Conservation (phyloP, 2,329 filamentous ascomycete genomes). For the Dendrostoma leiphaemia region DNA sequence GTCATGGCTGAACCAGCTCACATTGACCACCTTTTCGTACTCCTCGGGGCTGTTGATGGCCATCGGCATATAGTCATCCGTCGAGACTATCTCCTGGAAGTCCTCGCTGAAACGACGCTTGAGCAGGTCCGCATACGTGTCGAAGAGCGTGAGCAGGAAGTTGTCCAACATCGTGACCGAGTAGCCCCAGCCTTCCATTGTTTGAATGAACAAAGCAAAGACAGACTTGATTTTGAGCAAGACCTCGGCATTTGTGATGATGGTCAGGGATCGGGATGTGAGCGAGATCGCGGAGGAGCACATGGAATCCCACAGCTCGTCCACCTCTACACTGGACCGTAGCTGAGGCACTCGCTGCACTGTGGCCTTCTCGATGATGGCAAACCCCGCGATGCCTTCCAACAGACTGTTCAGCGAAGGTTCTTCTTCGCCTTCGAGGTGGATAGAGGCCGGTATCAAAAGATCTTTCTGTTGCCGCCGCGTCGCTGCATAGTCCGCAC, state of each 20-base stretch:
- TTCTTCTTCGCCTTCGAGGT: slow-evolving; percentile 78
- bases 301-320: slow-evolving; percentile 98
- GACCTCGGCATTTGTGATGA: slow-evolving; percentile 83
- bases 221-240: slow-evolving; percentile 94
- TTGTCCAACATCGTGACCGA: slow-evolving; percentile 77
- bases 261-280: slow-evolving; percentile 74
- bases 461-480: slow-evolving; percentile 89
- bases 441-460: slow-evolving; percentile 73
- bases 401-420: slow-evolving; percentile 84
- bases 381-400: slow-evolving; percentile 93
- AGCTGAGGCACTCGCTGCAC: slow-evolving; percentile 84
- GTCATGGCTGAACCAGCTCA: slow-evolving; percentile 93
- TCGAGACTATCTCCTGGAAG: slow-evolving; percentile 88
- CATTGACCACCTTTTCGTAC: slow-evolving; percentile 92
- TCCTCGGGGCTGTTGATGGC: slow-evolving; percentile 86
- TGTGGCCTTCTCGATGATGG: slow-evolving; percentile 92
- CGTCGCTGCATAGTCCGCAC: slow-evolving; percentile 87
- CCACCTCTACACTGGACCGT: slow-evolving; percentile 82
- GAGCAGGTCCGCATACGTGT: slow-evolving; percentile 88
- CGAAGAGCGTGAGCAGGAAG: slow-evolving; percentile 84
- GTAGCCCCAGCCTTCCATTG: slow-evolving; percentile 97
- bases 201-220: slow-evolving; percentile 92
- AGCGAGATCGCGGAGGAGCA: slow-evolving; percentile 82
- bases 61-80: slow-evolving; percentile 99
- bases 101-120: slow-evolving; percentile 92